phyloP scores from a whole-genome alignment of 2,329 filamentous ascomycete species.

The Aspergillus thermomutatus region DNA sequence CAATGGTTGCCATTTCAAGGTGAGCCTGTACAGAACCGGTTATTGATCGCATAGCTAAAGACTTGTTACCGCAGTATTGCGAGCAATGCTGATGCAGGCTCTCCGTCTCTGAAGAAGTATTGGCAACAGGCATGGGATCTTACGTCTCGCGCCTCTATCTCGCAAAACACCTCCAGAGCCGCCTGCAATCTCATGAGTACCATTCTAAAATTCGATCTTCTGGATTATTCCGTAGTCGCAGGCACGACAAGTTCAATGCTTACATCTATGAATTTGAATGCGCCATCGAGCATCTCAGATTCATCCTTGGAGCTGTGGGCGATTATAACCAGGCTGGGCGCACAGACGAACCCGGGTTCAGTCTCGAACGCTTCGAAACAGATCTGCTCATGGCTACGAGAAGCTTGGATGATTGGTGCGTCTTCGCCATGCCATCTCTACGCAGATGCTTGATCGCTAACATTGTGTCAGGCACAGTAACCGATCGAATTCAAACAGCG shows the following conservation, averaged over 20 bases:
- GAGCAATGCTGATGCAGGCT: conserved; percentile 31
- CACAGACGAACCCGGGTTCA: conserved; percentile 65
- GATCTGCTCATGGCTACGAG: conserved; percentile 76
- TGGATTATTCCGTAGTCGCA: conserved; percentile 64
- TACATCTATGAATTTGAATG: conserved; percentile 73
- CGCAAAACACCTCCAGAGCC: conserved; percentile 68
- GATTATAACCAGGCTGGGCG: conserved; percentile 63
- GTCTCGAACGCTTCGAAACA: conserved; percentile 66
- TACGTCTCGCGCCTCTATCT: conserved; percentile 66
- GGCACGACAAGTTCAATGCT: conserved; percentile 71
- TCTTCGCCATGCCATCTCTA: conserved; percentile 7
- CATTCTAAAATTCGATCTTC: conserved; percentile 63
- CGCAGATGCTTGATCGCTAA: conserved; percentile 10
- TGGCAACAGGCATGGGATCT: conserved; percentile 79
- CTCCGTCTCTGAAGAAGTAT: conserved; percentile 40
- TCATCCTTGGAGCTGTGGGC: conserved; percentile 72
- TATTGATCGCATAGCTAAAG: conserved; percentile 5
- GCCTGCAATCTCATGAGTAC: conserved; percentile 70
- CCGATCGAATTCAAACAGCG: conserved; percentile 64
- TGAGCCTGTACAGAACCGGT: conserved; percentile 39
- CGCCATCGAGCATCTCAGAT: conserved; percentile 75
- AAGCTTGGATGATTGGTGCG: conserved; percentile 78
- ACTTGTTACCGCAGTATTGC: conserved; percentile 28
- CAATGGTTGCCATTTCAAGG: conserved; percentile 78
- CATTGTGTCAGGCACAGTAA: conserved; percentile 47